Evolutionary conservation across 2,329 filamentous ascomycete genomes (phyloP), one percentile per base, ranked within the genome.

Genomic region (Talaromyces sp.): DNA sequence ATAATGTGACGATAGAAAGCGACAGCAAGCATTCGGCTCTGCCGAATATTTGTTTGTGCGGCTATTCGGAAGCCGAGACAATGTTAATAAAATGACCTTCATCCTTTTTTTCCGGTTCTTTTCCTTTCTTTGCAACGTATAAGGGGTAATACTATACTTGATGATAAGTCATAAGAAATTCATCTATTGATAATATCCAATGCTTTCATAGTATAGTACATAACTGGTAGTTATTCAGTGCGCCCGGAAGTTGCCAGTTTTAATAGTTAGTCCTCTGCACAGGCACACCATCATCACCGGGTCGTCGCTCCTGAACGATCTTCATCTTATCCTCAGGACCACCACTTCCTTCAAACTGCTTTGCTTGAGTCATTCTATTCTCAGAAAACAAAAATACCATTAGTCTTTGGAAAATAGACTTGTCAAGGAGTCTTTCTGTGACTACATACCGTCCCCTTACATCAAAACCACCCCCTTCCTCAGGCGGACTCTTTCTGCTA

Each of bases 381-480:
- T n/a, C 31, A 8, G 15, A 9, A 28, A 11, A 5, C n/a, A 19
- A 28, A 62, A 37, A 19, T 28, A 6, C 5, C 39, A 35, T 37
- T 33, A 37, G 9, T 3, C 1, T 17, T 37, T 11, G 4, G 1
- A 65, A 48, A 31, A 39, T 35, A 45, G 19, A 37, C n/a, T n/a
- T n/a, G n/a, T n/a, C n/a, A n/a, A 36, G 40, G 41, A 43, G 39
- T 28, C 11, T 13, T 25, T 17, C 45, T 59, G 45, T 59, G 61
- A 33, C 19, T 9, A 59, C 71, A 65, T 56, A 75, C 72, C 71
- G 64, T 58, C 72, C 68, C 28, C 70, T 67, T 58, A 69, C 71
- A 62, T 76, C 73, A 13, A 65, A 63, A 37, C 62, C 69, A 7
- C 75, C 75, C 40, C 75, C 75, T 58, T 78, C 74, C 21, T 75